Evolutionary conservation across 2,329 filamentous ascomycete genomes (phyloP).

Genomic region (Ophiostoma sp.): DNA sequence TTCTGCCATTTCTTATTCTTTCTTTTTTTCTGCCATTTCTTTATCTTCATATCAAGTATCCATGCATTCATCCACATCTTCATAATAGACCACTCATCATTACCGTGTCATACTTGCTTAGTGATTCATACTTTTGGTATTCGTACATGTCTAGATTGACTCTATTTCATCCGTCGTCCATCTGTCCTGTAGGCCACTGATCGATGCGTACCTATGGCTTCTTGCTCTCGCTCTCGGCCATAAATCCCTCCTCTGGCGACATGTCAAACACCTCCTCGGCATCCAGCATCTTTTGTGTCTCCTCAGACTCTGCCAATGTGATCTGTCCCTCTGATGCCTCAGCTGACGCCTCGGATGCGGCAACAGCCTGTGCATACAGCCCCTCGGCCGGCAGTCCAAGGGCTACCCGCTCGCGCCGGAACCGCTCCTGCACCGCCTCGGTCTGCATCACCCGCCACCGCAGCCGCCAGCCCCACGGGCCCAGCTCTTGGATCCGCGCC

Average conservation of each 20-base stretch:
- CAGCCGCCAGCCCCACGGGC: slow-evolving; percentile 83
- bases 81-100: neutral
- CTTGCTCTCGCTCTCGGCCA: slow-evolving; percentile 31
- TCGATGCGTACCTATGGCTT: slow-evolving; percentile 17
- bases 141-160: neutral
- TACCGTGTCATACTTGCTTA: neutral
- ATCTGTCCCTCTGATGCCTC: slow-evolving; percentile 29
- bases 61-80: neutral
- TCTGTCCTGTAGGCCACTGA: neutral
- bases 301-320: slow-evolving; percentile 29
- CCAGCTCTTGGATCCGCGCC: slow-evolving; percentile 75
- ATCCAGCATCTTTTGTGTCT: slow-evolving; percentile 38
- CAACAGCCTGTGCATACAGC: neutral
- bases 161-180: neutral
- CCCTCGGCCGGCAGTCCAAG: slow-evolving; percentile 57
- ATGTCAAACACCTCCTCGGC: slow-evolving; percentile 45
- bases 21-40: neutral
- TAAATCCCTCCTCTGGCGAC: slow-evolving; percentile 35
- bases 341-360: slow-evolving; percentile 30
- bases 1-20: neutral
- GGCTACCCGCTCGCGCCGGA: slow-evolving; percentile 57
- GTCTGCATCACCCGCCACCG: slow-evolving; percentile 88
- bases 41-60: too few relatives aligned
- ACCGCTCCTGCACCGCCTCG: slow-evolving; percentile 56
- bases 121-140: slow-evolving; percentile 13